phyloP scores from a whole-genome alignment of 2,329 filamentous ascomycete species.

The Akanthomyces lecanii region DNA sequence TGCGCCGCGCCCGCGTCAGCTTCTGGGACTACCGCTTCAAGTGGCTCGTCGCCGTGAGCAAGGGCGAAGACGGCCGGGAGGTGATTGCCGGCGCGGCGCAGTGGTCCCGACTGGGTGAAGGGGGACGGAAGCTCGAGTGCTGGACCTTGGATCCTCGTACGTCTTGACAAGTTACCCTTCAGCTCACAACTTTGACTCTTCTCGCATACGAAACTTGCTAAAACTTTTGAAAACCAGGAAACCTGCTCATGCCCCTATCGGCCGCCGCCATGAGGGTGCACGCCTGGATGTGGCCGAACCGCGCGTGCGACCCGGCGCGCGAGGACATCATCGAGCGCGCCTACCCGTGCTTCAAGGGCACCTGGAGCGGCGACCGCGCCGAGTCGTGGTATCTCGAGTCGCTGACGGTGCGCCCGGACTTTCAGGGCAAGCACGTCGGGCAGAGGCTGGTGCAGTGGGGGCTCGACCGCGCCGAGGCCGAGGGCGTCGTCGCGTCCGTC shows the following conservation, averaged over 20 bases:
- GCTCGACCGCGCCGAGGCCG: slow-evolving; percentile 31
- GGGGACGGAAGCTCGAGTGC: slow-evolving; percentile 19
- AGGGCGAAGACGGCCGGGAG: slow-evolving; percentile 18
- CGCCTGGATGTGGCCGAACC: slow-evolving; percentile 22
- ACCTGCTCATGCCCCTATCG: slow-evolving; percentile 20
- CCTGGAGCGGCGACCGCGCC: slow-evolving; percentile 28
- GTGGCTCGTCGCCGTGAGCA: slow-evolving; percentile 26
- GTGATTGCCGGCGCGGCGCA: slow-evolving; percentile 24
- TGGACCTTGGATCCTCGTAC: slow-evolving; percentile 22
- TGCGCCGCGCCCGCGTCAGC: slow-evolving; percentile 25
- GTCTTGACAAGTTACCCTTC: neutral
- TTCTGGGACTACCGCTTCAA: slow-evolving; percentile 28
- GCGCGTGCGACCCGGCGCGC: slow-evolving; percentile 21
- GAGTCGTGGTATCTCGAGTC: slow-evolving; percentile 37
- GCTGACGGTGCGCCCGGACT: slow-evolving; percentile 36
- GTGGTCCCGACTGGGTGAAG: slow-evolving; percentile 24
- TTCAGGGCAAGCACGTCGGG: slow-evolving; percentile 35
- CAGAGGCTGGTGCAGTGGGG: slow-evolving; percentile 39
- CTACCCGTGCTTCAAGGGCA: slow-evolving; percentile 21
- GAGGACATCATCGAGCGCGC: slow-evolving; percentile 22
- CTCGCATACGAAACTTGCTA: too few species aligned
- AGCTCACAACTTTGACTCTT: too few species aligned
- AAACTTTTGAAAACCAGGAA: slow-evolving; percentile 14
- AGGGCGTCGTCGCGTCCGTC: slow-evolving; percentile 37
- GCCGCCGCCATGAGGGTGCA: slow-evolving; percentile 16